Evolutionary conservation across 305 asterid species (phyloP).

Genomic region (Solanum hybrid): DNA sequence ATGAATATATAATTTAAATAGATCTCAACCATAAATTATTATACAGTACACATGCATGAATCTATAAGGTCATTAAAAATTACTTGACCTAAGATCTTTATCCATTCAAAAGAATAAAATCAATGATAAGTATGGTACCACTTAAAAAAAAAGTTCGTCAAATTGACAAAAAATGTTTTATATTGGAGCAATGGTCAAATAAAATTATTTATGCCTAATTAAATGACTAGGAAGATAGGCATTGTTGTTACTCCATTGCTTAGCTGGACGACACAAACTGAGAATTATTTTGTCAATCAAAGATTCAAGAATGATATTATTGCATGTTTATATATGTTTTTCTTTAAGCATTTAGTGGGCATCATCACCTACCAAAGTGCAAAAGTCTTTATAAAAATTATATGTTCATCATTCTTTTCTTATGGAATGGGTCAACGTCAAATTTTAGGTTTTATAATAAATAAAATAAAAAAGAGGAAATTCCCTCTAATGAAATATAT

Average conservation of each 20-base stretch:
- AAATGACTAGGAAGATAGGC: background rate
- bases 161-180: background rate
- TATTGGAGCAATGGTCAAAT: background rate
- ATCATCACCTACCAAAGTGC: constrained; percentile 1
- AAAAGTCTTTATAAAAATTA: background rate
- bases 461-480: background rate
- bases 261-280: background rate
- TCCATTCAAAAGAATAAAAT: background rate
- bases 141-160: background rate
- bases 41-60: too few species aligned
- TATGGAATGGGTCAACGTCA: background rate
- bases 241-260: background rate
- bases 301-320: background rate
- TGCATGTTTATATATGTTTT: background rate
- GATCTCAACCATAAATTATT: too few species aligned
- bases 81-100: too few species aligned
- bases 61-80: too few species aligned
- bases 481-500: background rate
- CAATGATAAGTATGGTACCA: background rate
- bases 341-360: constrained; percentile 4
- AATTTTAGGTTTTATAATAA: background rate
- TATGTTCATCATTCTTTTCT: background rate
- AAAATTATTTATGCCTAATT: background rate
- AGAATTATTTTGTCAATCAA: background rate
- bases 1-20: too few species aligned